Conservation (phyloP, 225 moss, liverwort and hornwort species). For the Pseudisothecium myosuroides region DNA sequence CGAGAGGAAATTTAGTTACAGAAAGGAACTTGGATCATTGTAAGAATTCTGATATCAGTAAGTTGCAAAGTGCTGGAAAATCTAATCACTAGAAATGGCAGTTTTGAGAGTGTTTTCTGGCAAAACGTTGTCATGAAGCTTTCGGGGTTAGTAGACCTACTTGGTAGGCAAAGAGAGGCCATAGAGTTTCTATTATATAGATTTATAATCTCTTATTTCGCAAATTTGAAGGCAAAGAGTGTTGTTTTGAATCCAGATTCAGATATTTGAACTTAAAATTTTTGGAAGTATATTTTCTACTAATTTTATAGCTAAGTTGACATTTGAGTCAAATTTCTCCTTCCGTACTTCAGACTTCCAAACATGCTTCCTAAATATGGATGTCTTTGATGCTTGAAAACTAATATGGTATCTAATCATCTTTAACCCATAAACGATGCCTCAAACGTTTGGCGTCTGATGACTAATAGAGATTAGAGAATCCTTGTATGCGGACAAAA, state of each 20-base stretch:
- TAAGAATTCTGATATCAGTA: too few species aligned
- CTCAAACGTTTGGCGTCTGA: too few species aligned
- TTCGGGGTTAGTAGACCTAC: accelerated
- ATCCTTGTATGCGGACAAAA: too few species aligned
- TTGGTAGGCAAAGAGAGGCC: not conserved
- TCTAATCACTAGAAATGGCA: too few species aligned
- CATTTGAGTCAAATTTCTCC: not conserved
- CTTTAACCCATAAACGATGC: too few species aligned
- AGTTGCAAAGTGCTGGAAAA: not conserved
- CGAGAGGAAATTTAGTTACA: not conserved
- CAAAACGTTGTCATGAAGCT: not conserved
- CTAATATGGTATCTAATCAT: not conserved
- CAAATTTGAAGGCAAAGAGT: not conserved
- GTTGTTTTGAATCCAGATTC: not conserved
- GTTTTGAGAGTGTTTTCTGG: not conserved
- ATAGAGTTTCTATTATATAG: not conserved
- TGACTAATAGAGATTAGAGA: too few species aligned
- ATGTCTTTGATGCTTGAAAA: accelerated
- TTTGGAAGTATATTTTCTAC: not conserved
- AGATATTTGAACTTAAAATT: not conserved
- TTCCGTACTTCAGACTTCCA: not conserved
- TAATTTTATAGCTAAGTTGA: not conserved
- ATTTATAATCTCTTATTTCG: not conserved
- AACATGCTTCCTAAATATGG: not conserved
- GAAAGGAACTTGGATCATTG: not conserved